These are phyloP conservation scores for Meyerozyma athensensis DNA, from an alignment of 1,139 yeast species.

Conservation along the genomic window DNA sequence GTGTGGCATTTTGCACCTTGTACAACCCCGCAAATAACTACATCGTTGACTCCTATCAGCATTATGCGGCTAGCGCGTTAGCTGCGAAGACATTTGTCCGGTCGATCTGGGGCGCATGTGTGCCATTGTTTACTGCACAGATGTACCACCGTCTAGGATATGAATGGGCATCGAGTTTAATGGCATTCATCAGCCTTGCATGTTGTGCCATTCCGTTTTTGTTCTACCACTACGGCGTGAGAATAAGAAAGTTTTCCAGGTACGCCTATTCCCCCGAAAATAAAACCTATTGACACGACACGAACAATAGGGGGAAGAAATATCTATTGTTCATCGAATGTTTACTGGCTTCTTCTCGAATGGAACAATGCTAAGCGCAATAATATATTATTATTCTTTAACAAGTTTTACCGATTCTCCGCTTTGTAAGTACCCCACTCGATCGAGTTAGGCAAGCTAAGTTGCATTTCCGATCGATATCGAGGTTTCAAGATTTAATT, in stretches of 20 bases:
- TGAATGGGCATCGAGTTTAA: slow-evolving; percentile 14
- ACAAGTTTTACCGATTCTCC: too few species aligned
- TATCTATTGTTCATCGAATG: too few species aligned
- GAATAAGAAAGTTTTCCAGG: slow-evolving; percentile 11
- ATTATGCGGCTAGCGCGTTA: slow-evolving; percentile 14
- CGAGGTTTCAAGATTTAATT: too few species aligned
- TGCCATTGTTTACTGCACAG: slow-evolving; percentile 14
- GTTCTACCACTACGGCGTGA: slow-evolving; percentile 10
- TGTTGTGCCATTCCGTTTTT: slow-evolving; percentile 12
- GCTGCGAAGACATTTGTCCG: slow-evolving; percentile 15
- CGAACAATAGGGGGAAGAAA: too few species aligned
- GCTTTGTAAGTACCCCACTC: too few species aligned
- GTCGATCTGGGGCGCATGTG: slow-evolving; percentile 12
- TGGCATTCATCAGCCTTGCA: slow-evolving; percentile 13
- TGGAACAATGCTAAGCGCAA: too few species aligned
- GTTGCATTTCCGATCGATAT: too few species aligned
- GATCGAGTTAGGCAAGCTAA: too few species aligned
- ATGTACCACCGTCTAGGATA: slow-evolving; percentile 12
- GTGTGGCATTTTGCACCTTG: slow-evolving; percentile 12
- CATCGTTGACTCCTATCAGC: slow-evolving; percentile 14
- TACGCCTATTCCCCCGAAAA: slow-evolving; percentile 10
- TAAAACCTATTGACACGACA: too few species aligned
- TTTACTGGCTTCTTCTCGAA: too few species aligned
- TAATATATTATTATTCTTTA: too few species aligned
- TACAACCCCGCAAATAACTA: slow-evolving; percentile 15